A percentile compares a stretch with the other conserved stretches of the same genome.
phyloP scores from a whole-genome alignment of 495 filamentous ascomycete genomes.

The Astrocystis sublimbata region DNA sequence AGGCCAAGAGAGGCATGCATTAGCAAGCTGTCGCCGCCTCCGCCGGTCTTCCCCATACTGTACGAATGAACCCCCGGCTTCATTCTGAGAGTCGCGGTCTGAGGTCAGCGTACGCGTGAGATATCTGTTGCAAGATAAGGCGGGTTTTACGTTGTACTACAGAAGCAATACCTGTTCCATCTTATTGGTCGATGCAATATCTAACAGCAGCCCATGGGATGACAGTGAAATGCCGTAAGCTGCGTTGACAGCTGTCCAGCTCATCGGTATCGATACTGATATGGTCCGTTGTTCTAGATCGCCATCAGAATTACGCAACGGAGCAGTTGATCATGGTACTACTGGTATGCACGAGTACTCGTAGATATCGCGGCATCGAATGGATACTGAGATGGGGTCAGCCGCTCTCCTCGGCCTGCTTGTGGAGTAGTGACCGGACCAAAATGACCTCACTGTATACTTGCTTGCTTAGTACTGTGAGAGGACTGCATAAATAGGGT shows the following conservation, averaged over 20 bases:
- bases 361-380: too few species aligned
- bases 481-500: neutral
- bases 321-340: too few species aligned
- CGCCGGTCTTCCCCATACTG: constrained; percentile 11
- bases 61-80: neutral
- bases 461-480: neutral
- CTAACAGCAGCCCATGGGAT: neutral
- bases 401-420: neutral
- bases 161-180: neutral
- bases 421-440: neutral
- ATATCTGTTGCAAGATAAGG: constrained; percentile 15
- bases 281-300: too few species aligned
- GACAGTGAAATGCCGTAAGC: neutral
- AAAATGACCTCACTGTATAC: constrained; percentile 4
- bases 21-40: neutral
- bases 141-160: neutral
- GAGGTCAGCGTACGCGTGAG: constrained; percentile 9
- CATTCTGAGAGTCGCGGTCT: neutral
- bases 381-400: neutral
- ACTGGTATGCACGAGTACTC: too few species aligned
- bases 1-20: constrained; percentile 13
- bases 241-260: neutral
- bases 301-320: too few species aligned
- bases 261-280: neutral
- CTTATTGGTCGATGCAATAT: neutral